Conservation (phyloP, 345 rosid genomes). For the Eucalyptus cloeziana region DNA sequence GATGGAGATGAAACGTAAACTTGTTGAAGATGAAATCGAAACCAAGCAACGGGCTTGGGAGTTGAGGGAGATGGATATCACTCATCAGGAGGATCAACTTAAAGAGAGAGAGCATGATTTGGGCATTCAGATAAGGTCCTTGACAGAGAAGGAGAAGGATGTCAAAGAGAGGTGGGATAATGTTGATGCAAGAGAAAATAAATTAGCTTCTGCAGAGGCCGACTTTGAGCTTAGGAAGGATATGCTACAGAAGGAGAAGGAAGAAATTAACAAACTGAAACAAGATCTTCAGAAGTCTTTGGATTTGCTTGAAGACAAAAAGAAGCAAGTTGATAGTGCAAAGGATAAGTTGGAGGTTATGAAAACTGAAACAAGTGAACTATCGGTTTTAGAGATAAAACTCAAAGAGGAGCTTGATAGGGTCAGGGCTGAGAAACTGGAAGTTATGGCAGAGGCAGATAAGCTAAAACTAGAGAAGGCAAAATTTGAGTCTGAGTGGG, state of each 20-base stretch:
- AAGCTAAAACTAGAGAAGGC: conserved; percentile 65
- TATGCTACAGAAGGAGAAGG: conserved; percentile 47
- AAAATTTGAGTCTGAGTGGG: conserved; percentile 91
- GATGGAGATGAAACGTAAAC: conserved; percentile 46
- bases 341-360: conserved; percentile 60
- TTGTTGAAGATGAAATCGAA: conserved; percentile 80
- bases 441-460: conserved; percentile 70
- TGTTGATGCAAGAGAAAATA: conserved; percentile 55
- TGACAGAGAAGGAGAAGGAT: conserved; percentile 68
- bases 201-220: conserved; percentile 29
- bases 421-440: conserved; percentile 71
- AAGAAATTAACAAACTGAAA: conserved; percentile 41
- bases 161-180: conserved; percentile 28
- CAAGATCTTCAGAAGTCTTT: conserved; percentile 53
- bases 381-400: conserved; percentile 63
- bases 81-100: conserved; percentile 51
- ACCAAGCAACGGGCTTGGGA: conserved; percentile 87
- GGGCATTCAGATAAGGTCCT: conserved; percentile 43
- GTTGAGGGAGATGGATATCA: conserved; percentile 74
- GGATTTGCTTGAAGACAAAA: conserved; percentile 54
- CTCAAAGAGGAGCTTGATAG: conserved; percentile 92
- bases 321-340: conserved; percentile 51
- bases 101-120: conserved; percentile 76
- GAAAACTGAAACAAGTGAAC: conserved; percentile 67
- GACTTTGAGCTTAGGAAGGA: conserved; percentile 31